Base-by-base conservation (phyloP, 441 rosid genomes). In the Adansonia grandidieri region DNA sequence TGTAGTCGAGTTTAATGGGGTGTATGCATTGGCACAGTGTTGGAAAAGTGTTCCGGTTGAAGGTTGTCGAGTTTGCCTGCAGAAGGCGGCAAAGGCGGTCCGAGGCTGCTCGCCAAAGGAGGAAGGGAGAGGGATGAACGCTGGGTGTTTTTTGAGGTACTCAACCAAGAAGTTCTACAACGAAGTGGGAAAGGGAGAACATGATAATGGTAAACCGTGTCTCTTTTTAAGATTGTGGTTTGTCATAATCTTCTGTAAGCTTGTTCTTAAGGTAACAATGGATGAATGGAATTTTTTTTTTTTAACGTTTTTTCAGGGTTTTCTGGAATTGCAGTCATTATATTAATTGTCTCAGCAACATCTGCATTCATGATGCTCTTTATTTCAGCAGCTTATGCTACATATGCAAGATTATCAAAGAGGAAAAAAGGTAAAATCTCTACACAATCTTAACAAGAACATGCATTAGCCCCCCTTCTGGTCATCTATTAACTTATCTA, bases 1-100 rank as follows among this genome's bases (percentile, higher is more conserved):
- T 7, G 77, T 71, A 4, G 86, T 66, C 4, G 86, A 75, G 42
- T 85, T 75, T 71, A 65, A 60, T 10, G 91, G 89, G 0, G 89
- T 80, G 4, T 88, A 88, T 77, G 96, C 91, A 19, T 81, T 94
- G 85, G 96, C 88, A 7, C 98, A 94, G 87, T 94, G 97, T 78
- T 94, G 98, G 98, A 87, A 84, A 51, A 90, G 89, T 70, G 73
- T 94, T 5, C 88, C 78, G 24, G 65, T 32, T 22, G 85, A 82
- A 40, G 88, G 84, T 0, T 94, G 98, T 56, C 69, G 81, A 19
- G 77, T 60, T 54, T 94, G 98, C 74, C 79, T 94, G 85, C 85
- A 80, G 70, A 87, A 87, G 81, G 98, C 97, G 7, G 84, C 71
- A 2, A 75, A 44, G 62, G 88, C 71, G 68, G 87, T 87, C 50